Conservation (phyloP, 306 rosid species). For the Cercis canadensis region DNA sequence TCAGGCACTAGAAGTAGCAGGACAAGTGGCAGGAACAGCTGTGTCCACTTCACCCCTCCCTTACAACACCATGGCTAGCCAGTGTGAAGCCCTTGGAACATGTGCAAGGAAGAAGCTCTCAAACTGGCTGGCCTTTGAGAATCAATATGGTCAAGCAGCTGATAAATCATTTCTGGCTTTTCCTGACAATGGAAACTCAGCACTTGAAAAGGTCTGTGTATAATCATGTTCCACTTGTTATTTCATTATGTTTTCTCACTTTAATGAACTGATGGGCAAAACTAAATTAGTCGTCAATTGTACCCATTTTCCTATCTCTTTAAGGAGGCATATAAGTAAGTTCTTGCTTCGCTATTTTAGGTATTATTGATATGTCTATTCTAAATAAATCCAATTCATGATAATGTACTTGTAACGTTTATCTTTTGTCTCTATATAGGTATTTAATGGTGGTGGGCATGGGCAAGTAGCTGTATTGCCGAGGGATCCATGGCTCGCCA, state of each 20-base stretch:
- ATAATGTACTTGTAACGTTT: background rate
- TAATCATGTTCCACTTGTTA: too few relatives aligned
- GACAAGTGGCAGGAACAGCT: constrained; percentile 87
- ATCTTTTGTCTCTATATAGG: constrained; percentile 38
- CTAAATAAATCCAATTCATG: too few relatives aligned
- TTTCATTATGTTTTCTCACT: background rate
- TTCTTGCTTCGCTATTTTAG: background rate
- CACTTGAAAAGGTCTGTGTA: constrained; percentile 58
- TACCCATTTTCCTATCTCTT: too few relatives aligned
- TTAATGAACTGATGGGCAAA: background rate
- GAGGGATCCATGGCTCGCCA: constrained; percentile 63
- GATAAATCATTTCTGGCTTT: constrained; percentile 46
- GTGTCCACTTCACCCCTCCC: constrained; percentile 88
- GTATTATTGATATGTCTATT: background rate
- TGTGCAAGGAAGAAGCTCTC: constrained; percentile 88
- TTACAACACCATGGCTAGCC: constrained; percentile 93
- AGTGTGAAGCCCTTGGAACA: constrained; percentile 91
- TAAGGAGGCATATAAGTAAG: too few relatives aligned
- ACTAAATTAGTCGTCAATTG: too few relatives aligned
- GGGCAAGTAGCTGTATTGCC: constrained; percentile 39
- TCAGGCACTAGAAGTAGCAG: constrained; percentile 95
- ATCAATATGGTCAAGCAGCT: constrained; percentile 47
- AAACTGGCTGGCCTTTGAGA: constrained; percentile 87
- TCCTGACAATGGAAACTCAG: constrained; percentile 42
- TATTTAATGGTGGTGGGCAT: constrained; percentile 42